Base-by-base conservation (phyloP, 805 yeast species). In the Nakazawaea anatomiae region DNA sequence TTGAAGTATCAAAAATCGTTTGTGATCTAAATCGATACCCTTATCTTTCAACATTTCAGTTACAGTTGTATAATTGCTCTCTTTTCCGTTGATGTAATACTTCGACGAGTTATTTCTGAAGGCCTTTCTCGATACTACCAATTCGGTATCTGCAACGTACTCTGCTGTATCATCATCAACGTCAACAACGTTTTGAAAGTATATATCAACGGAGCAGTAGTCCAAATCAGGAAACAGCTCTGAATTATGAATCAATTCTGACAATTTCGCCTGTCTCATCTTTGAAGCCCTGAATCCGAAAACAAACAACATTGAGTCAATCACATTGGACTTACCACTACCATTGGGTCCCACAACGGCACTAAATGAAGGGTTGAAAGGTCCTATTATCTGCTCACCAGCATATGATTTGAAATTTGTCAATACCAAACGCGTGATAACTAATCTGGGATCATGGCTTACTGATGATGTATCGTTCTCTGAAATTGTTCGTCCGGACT, bases 271-370 rank as follows among this genome's bases (percentile, higher is more conserved):
- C 59, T 94, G 99, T 62, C 99, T 83, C 97, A 94, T 90, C 65
- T 95, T 94, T 63, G 83, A 82, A 0, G 99, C 98, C 52, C 98
- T 75, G 69, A 94, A 94, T 0, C 99, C 99, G 71, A 94, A 94
- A 1, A 95, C 99, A 66, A 94, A 94, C 25, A 97, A 85, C 44
- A 94, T 86, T 36, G 99, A 97, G 65, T 94, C 99, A 87, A 94
- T 91, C 82, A 94, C 87, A 63, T 94, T 94, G 41, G 96, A 87
- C 69, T 94, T 94, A 6, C 99, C 99, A 0, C 97, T 87, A 35
- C 99, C 99, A 65, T 94, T 94, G 5, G 99, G 99, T 0, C 99
- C 99, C 11, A 94, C 97, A 9, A 94, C 96, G 0, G 99, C 98
- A 9, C 96, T 88, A 62, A 94, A 95, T 5, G 95, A 89, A 38